phyloP scores from a whole-genome alignment of 1,284 basidiomycete species.

The Cryptococcus sp. region DNA sequence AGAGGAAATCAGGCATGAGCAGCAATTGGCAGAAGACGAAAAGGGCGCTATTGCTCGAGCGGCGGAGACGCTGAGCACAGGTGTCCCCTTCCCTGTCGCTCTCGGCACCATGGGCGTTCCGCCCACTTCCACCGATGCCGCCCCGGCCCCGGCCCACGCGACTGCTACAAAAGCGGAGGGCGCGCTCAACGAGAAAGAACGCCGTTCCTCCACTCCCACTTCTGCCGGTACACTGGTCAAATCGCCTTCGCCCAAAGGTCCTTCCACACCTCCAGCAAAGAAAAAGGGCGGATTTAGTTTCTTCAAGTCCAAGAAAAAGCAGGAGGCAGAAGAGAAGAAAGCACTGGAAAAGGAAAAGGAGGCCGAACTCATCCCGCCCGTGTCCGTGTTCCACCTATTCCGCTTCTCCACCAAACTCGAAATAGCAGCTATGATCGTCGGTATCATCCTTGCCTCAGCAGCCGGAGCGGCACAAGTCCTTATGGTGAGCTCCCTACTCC shows the following conservation, averaged over 20 bases:
- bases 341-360: constrained; percentile 37
- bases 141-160: background rate
- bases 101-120: constrained; percentile 10
- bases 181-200: constrained; percentile 10
- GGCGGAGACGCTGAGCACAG: constrained; percentile 7
- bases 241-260: background rate
- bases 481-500: constrained; percentile 21
- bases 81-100: constrained; percentile 15
- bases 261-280: background rate
- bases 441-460: constrained; percentile 44
- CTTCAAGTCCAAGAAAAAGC: constrained; percentile 20
- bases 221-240: constrained; percentile 3
- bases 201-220: background rate
- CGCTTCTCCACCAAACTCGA: constrained; percentile 46
- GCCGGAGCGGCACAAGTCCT: constrained; percentile 50
- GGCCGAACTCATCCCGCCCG: constrained; percentile 33
- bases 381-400: constrained; percentile 43
- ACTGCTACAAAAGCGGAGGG: background rate
- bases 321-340: constrained; percentile 34
- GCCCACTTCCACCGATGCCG: background rate
- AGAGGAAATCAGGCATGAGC: background rate
- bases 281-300: constrained; percentile 23
- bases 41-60: constrained; percentile 4
- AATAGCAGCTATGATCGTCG: constrained; percentile 42
- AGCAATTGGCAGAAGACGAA: background rate